These are phyloP conservation scores for Breynia disticha DNA, from an alignment of 441 rosid species.

Conservation along the genomic window DNA sequence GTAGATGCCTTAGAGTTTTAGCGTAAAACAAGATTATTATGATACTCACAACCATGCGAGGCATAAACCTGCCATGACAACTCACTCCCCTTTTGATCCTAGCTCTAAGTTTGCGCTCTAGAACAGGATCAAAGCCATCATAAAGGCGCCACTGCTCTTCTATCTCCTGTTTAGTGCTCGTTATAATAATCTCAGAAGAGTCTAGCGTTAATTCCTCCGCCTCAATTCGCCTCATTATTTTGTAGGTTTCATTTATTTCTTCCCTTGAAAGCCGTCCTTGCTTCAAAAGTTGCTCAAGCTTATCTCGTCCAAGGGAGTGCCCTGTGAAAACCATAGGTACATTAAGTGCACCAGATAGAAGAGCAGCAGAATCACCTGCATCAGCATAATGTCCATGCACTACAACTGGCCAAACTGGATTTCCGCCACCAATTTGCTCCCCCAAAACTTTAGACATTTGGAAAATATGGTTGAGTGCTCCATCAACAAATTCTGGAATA, in stretches of 20 bases:
- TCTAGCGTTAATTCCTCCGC: constrained; percentile 87
- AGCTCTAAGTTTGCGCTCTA: constrained; percentile 75
- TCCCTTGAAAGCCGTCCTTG: constrained; percentile 78
- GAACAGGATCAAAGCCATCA: constrained; percentile 77
- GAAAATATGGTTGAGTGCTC: constrained; percentile 67
- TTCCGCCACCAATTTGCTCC: constrained; percentile 65
- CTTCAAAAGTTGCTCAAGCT: constrained; percentile 76
- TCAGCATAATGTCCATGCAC: constrained; percentile 98
- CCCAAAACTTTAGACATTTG: constrained; percentile 84
- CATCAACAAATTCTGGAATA: constrained; percentile 91
- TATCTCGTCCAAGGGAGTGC: constrained; percentile 93
- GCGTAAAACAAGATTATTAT: not conserved
- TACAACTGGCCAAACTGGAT: constrained; percentile 86
- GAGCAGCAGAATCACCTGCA: constrained; percentile 91
- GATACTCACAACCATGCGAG: constrained; percentile 79
- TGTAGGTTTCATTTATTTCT: constrained; percentile 71
- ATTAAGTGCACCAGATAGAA: constrained; percentile 84
- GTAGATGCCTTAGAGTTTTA: not conserved
- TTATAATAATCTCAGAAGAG: constrained; percentile 78
- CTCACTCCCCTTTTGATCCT: constrained; percentile 83
- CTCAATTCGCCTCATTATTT: constrained; percentile 85
- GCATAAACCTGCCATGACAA: constrained; percentile 87
- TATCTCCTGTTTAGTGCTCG: constrained; percentile 91
- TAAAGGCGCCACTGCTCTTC: constrained; percentile 93
- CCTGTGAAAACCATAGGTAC: constrained; percentile 98